These are phyloP conservation scores for Amoeboaphelidium protococcarum DNA, from an alignment of 371 early-diverging fungal species.

Conservation along the genomic window DNA sequence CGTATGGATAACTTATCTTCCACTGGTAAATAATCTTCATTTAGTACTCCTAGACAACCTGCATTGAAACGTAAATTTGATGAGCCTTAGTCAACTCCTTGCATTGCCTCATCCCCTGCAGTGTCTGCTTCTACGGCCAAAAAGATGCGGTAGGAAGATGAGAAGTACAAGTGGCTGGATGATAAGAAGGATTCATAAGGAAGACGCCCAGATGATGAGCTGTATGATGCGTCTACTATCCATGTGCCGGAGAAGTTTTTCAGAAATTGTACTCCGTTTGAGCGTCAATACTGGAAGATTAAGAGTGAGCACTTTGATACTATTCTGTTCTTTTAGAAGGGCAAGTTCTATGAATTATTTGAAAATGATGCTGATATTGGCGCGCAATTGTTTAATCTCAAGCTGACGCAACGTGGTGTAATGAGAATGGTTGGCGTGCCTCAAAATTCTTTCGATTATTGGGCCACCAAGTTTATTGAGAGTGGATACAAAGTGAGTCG, in stretches of 20 bases:
- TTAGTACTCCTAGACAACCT: no score
- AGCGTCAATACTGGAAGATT: constrained; percentile 98
- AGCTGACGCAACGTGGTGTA: constrained; percentile 84
- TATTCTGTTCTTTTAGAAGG: constrained; percentile 96
- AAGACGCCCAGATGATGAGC: constrained; percentile 23
- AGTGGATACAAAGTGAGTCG: constrained; percentile 90
- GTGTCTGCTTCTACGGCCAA: no score
- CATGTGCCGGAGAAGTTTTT: constrained; percentile 55
- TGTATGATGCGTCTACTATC: constrained; percentile 88
- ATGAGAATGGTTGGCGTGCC: constrained; percentile 99
- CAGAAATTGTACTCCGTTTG: constrained; percentile 80
- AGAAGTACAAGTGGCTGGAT: background rate
- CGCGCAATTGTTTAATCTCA: constrained; percentile 86
- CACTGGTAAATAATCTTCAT: no score
- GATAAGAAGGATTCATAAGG: background rate
- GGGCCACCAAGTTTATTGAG: constrained; percentile 90
- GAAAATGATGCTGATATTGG: constrained; percentile 97
- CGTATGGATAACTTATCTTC: no score
- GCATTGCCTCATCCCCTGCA: no score
- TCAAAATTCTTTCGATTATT: constrained; percentile 74
- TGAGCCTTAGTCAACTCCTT: no score
- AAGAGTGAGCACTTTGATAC: constrained; percentile 87
- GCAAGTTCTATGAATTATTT: constrained; percentile 97
- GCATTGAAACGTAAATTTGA: no score
- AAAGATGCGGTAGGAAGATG: no score